Base-by-base conservation (phyloP, 352 stramenopile species). In the Paralagenidium karlingii region DNA sequence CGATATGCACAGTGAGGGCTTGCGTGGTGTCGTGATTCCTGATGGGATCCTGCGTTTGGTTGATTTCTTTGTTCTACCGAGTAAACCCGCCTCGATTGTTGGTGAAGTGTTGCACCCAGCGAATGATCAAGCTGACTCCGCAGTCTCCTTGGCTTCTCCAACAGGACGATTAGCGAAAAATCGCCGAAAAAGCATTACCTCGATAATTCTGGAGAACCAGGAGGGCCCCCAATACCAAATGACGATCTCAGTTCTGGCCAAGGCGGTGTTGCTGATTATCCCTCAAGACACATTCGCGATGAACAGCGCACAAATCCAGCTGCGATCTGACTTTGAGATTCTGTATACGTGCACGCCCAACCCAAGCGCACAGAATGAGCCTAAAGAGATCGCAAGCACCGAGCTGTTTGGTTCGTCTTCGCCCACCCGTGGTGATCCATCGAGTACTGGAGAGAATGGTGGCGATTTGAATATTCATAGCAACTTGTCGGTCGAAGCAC, bases 381-480 rank as follows among this genome's bases (percentile, higher is more conserved):
- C n/a, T n/a, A n/a, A n/a, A 16, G 42, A 45, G 8, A 48, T 37
- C 5, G 27, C 55, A 13, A 28, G 19, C 7, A 24, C 13, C 11
- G n/a, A n/a, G n/a, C n/a, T n/a, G n/a, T n/a, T n/a, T n/a, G n/a
- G n/a, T n/a, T n/a, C n/a, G n/a, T n/a, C n/a, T n/a, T n/a, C n/a
- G n/a, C n/a, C n/a, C n/a, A n/a, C n/a, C n/a, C n/a, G n/a, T n/a
- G n/a, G n/a, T n/a, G n/a, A n/a, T n/a, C n/a, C n/a, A n/a, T n/a
- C n/a, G n/a, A 8, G 29, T 24, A 29, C 16, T 26, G 47, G 50
- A 18, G 40, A 50, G 16, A 40, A 31, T 13, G 62, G 42, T 13
- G 5, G 10, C 6, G 68, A 79, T 24, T 49, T 86, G 8, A 63
- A 82, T 34, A 81, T 86, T 32, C 73, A 86, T 33, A 82, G 68